Base-by-base conservation (phyloP, 306 rosid genomes). In the Biancaea sappan region DNA sequence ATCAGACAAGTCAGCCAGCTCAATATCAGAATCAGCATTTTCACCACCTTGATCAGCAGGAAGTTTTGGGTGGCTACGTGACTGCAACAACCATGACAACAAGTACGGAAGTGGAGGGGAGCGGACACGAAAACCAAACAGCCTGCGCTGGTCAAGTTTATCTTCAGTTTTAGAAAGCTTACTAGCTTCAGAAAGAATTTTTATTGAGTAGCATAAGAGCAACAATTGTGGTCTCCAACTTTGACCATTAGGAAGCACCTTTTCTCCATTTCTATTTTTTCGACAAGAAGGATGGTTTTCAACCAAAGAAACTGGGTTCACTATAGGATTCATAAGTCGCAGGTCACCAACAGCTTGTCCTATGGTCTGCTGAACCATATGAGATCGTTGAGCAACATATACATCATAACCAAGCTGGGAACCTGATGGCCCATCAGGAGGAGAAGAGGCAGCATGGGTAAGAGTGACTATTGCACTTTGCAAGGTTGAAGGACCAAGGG, bases 271-370 rank as follows among this genome's bases (percentile, higher is more conserved):
- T 79, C 99, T 86, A 52, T 94, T 94, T 85, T 92, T 94, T 9
- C 99, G 86, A 82, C 99, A 94, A 21, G 96, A 90, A 37, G 96
- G 96, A 65, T 95, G 99, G 82, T 95, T 95, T 84, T 95, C 99
- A 58, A 88, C 98, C 24, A 95, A 96, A 26, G 98, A 83, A 60
- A 92, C 89, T 3, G 97, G 97, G 80, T 87, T 94, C 98, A 92
- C 88, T 63, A 82, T 84, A 12, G 99, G 96, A 86, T 81, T 95
- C 88, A 90, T 86, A 35, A 90, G 81, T 22, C 99, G 89, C 28
- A 95, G 79, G 82, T 92, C 99, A 10, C 98, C 99, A 75, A 87
- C 90, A 73, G 99, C 96, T 79, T 95, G 99, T 74, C 98, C 99
- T 74, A 95, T 91, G 16, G 88, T 74, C 81, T 92, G 99, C 84